A percentile compares a stretch with the other conserved stretches of the same genome.
phyloP scores from a whole-genome alignment of 2,329 filamentous ascomycete genomes.

The Aspergillus ustus region DNA sequence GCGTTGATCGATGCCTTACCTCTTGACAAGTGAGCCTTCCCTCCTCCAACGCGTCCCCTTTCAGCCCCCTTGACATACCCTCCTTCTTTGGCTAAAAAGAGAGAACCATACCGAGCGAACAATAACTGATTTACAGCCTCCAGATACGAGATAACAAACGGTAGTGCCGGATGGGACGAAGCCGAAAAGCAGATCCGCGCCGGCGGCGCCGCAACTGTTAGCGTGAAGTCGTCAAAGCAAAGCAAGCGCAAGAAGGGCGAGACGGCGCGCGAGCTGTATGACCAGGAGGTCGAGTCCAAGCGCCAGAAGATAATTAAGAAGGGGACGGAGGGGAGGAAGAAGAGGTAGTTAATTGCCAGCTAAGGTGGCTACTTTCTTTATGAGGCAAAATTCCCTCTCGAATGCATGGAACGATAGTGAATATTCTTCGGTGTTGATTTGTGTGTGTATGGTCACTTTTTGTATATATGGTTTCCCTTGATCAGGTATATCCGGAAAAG shows the following conservation, averaged over 20 bases:
- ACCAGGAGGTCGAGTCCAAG: slow-evolving; percentile 48
- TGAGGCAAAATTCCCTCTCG: neutral
- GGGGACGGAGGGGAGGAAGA: slow-evolving; percentile 48
- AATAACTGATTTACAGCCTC: slow-evolving; percentile 47
- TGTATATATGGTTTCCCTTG: slow-evolving; percentile 15
- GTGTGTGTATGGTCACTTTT: neutral
- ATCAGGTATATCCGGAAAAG: slow-evolving; percentile 13
- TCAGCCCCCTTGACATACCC: neutral
- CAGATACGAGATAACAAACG: slow-evolving; percentile 54
- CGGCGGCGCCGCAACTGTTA: slow-evolving; percentile 64
- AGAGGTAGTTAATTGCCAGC: slow-evolving; percentile 17
- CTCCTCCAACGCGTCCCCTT: neutral
- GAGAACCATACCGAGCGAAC: slow-evolving; percentile 30
- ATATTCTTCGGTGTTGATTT: neutral
- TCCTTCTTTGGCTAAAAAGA: slow-evolving; percentile 5
- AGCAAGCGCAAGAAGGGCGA: slow-evolving; percentile 73
- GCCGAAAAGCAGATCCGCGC: slow-evolving; percentile 74
- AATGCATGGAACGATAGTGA: slow-evolving; percentile 9
- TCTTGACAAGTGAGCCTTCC: slow-evolving; percentile 73
- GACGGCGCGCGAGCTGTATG: slow-evolving; percentile 55
- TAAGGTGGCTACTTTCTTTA: neutral
- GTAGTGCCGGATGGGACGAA: slow-evolving; percentile 58
- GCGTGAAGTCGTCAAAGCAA: slow-evolving; percentile 75
- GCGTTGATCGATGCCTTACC: slow-evolving; percentile 89
- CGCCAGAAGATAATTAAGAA: slow-evolving; percentile 51